phyloP scores from a whole-genome alignment of 2,329 filamentous ascomycete species.

The Colletotrichum noveboracense region DNA sequence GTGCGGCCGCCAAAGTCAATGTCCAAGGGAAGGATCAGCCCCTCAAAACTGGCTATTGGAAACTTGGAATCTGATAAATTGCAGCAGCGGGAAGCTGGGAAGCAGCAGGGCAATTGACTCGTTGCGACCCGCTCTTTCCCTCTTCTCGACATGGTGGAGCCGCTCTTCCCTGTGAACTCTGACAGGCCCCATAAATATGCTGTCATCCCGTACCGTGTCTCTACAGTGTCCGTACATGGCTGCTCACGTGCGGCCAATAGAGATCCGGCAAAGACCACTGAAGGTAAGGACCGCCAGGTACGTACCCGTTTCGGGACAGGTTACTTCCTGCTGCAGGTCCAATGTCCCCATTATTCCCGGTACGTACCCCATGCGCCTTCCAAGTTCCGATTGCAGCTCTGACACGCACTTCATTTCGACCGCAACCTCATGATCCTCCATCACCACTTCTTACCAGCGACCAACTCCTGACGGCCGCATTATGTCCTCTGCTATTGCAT shows the following conservation, averaged over 20 bases:
- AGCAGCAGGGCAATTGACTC: constrained; percentile 13
- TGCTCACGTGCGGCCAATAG: neutral
- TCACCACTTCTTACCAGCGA: neutral
- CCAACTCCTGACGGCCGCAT: neutral
- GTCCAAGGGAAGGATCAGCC: neutral
- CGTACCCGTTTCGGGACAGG: neutral
- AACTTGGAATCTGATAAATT: constrained; percentile 5
- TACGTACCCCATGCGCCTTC: constrained; percentile 6
- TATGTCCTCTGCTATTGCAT: neutral
- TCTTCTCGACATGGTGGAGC: neutral
- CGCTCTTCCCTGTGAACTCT: constrained; percentile 1
- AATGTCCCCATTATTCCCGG: neutral
- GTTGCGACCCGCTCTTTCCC: constrained; percentile 6
- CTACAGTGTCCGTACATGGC: neutral
- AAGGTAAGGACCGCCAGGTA: neutral
- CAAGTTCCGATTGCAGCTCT: constrained; percentile 10
- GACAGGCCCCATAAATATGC: neutral
- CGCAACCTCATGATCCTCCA: neutral
- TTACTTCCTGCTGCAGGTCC: neutral
- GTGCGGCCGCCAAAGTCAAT: neutral
- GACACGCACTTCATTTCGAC: constrained; percentile 4
- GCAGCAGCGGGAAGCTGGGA: neutral
- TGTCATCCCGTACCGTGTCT: neutral
- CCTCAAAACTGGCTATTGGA: neutral
- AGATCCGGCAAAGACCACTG: neutral